These are phyloP conservation scores for Phytophthora sp. DNA, from an alignment of 352 stramenopile genomes.

Conservation along the genomic window DNA sequence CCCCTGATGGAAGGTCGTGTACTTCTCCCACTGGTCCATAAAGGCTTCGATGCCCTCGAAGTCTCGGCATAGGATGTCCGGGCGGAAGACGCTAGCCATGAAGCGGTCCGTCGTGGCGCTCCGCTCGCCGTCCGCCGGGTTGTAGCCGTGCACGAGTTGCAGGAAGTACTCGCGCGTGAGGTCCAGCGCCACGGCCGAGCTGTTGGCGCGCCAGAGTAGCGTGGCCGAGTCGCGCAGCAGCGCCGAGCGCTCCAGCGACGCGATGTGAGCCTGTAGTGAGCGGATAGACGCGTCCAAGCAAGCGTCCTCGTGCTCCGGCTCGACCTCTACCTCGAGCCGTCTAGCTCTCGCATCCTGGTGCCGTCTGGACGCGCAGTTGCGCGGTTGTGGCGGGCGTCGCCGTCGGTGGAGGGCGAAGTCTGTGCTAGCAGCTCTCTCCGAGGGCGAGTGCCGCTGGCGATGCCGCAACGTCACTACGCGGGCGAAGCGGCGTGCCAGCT, in stretches of 20 bases:
- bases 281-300: conserved; percentile 44
- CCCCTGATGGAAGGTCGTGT: conserved; percentile 58
- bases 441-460: conserved; percentile 16
- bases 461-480: conserved; percentile 43
- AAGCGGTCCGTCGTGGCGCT: conserved; percentile 31
- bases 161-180: conserved; percentile 53
- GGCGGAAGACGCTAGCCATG: conserved; percentile 40
- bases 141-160: conserved; percentile 51
- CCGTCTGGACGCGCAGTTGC: conserved; percentile 42
- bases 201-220: conserved; percentile 52
- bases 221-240: conserved; percentile 47
- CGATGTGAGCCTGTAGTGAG: conserved; percentile 42
- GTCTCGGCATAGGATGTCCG: conserved; percentile 53
- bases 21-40: conserved; percentile 63
- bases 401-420: conserved; percentile 1
- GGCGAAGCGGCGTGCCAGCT: conserved; percentile 49
- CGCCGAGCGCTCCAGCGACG: conserved; percentile 44
- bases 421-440: not conserved
- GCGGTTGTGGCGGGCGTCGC: conserved; percentile 7
- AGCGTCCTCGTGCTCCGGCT: conserved; percentile 26
- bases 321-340: conserved; percentile 10
- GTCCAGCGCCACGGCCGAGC: conserved; percentile 43
- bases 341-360: conserved; percentile 15
- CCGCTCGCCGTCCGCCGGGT: conserved; percentile 24
- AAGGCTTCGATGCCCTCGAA: conserved; percentile 50